Evolutionary conservation across 176 grass and related monocot species (phyloP).

Genomic region (Olyra latifolia): DNA sequence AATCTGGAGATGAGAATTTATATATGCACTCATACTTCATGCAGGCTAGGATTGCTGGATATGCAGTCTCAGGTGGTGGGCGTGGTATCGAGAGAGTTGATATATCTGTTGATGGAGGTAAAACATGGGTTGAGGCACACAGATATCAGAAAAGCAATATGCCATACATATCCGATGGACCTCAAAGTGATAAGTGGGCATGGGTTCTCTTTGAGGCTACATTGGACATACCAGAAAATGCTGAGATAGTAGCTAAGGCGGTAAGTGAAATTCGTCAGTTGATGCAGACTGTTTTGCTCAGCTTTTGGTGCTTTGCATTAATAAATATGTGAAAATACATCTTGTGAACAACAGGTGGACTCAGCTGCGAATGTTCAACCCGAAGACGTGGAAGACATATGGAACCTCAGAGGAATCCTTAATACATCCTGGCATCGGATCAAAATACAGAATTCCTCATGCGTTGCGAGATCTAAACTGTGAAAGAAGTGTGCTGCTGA

Average conservation of each 20-base stretch:
- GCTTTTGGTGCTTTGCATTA: background rate
- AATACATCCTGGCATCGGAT: constrained; percentile 92
- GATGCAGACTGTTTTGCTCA: background rate
- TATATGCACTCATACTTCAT: background rate
- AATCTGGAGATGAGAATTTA: constrained; percentile 8
- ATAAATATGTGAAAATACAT: constrained; percentile 24
- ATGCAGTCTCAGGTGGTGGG: constrained; percentile 87
- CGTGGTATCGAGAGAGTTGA: constrained; percentile 87
- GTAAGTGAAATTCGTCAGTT: constrained; percentile 35
- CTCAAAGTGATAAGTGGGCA: constrained; percentile 77
- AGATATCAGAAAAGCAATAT: constrained; percentile 62
- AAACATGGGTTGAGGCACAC: constrained; percentile 72
- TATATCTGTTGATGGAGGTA: constrained; percentile 77
- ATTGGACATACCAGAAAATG: constrained; percentile 52
- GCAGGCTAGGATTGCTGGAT: constrained; percentile 74
- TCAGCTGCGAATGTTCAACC: constrained; percentile 77
- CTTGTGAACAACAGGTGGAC: constrained; percentile 57
- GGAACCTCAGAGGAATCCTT: constrained; percentile 96
- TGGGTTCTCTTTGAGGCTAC: constrained; percentile 88
- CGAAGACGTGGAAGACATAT: constrained; percentile 70
- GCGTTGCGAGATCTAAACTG: constrained; percentile 31
- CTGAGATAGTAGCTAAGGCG: constrained; percentile 82
- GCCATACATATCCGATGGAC: constrained; percentile 64
- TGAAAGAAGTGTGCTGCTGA: constrained; percentile 19
- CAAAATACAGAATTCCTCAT: constrained; percentile 39